These are phyloP conservation scores for Dactylellina cionopaga DNA, from an alignment of 2,329 filamentous ascomycete genomes.

Conservation along the genomic window DNA sequence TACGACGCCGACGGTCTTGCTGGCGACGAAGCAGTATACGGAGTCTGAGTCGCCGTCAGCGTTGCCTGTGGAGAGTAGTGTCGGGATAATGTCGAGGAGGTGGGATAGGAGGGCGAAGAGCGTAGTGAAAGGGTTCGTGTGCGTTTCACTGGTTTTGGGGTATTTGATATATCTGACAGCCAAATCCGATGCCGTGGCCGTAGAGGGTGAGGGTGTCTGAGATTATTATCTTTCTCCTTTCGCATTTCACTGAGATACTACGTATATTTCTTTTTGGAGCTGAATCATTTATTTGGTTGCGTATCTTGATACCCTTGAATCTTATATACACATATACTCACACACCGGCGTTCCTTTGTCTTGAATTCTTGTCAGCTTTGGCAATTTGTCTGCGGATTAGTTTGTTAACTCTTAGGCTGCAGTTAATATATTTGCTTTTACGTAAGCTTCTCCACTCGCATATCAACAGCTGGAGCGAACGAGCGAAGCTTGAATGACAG, in stretches of 20 bases:
- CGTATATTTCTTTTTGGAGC: background rate
- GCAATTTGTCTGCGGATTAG: background rate
- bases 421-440: no score
- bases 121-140: slow-evolving; percentile 27
- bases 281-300: background rate
- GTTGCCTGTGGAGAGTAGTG: background rate
- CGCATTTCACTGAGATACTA: no score
- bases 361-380: background rate
- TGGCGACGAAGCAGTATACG: slow-evolving; percentile 49
- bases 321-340: slow-evolving; percentile 19
- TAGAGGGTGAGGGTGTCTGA: slow-evolving; percentile 4
- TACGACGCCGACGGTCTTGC: slow-evolving; percentile 23
- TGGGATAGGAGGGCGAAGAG: slow-evolving; percentile 34
- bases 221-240: background rate
- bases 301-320: slow-evolving; percentile 18
- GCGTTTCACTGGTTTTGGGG: slow-evolving; percentile 24
- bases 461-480: no score
- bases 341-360: slow-evolving; percentile 1
- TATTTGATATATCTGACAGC: slow-evolving; percentile 29
- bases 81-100: background rate
- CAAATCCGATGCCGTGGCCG: background rate
- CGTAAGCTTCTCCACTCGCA: no score
- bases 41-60: slow-evolving; percentile 32
- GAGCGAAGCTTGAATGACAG: no score
- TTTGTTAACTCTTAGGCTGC: no score